Evolutionary conservation across 768 basidiomycete genomes (phyloP), one percentile per base, ranked within the genome.

Genomic region (Cyclocybe cylindracea): DNA sequence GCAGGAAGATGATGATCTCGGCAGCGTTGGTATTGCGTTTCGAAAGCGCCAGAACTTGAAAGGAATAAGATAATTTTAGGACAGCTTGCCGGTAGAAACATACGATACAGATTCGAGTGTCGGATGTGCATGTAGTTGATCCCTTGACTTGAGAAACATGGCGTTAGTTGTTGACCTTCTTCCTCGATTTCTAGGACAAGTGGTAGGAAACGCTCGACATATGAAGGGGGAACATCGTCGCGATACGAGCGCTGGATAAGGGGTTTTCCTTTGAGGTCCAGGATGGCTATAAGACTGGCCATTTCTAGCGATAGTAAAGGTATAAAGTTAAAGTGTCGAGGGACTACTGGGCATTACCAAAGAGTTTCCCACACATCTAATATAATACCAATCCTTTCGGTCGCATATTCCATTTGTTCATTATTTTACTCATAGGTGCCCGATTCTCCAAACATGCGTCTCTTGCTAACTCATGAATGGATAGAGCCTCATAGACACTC

Each of bases 111-210:
- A 73, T 99, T 99, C 41, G 93, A 96, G 69, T 98, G 96, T 29
- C 96, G 82, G 65, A 99, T 98, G 68, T 99, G 94, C 87, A 98
- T 90, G 73, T 95, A 99, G 70, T 98, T 98, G 74, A 98, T 77
- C 10, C 96, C 96, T 62, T 94, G 90, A 57, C 83, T 87, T 3
- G 95, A 91, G 77, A 99, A 92, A 72, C 96, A 98, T 1, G 97
- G 97, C 5, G 93, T 94, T 24, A 98, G 89, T 62, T 94, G 94
- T 59, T 94, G 88, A 34, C 92, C 93, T 52, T 99, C 97, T 75
- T 99, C 96, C 70, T 99, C 96, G 65, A 97, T 87, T 29, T 99
- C 96, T 34, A 98, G 84, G 19, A 98, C 75, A 29, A 97, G 81
- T 0, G 96, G 96, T 34, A 98, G 79, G 68, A 99, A 98, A 41